Evolutionary conservation across 2,329 filamentous ascomycete genomes (phyloP), one percentile per base, ranked within the genome.

Genomic region (Aspergillus alliaceus): DNA sequence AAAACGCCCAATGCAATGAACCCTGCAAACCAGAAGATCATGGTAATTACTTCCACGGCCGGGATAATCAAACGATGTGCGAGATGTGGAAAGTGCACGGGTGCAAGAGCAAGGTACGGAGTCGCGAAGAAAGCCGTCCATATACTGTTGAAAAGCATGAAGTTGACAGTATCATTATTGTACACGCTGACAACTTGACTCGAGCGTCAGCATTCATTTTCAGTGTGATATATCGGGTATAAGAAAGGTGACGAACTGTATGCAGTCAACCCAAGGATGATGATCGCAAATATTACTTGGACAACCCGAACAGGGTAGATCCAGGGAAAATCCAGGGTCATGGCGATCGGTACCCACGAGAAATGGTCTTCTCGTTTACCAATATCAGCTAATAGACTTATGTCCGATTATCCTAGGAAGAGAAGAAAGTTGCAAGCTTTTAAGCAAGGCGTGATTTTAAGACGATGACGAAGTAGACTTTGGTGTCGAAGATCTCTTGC

Each of bases 1-100:
- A 80, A 80, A 20, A 86, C 87, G 0, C 89, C 91, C 11, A 93
- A 75, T 0, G 91, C 90, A 63, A 96, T 87, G 66, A 91, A 89
- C 6, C 91, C 91, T 0, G 89, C 87, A 69, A 97, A 95, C 92
- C 92, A 96, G 79, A 96, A 96, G 56, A 96, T 81, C 77, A 89
- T 87, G 9, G 90, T 95, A 24, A 95, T 64, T 47, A 79, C 80
- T 68, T 96, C 90, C 31, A 90, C 80, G 1, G 68, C 86, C 18
- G 93, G 78, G 15, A 91, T 84, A 44, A 82, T 85, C 51, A 85
- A 84, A 52, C 82, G 83, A 72, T 91, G 85, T 66, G 87, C 86
- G 11, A 86, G 66, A 24, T 78, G 77, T 3, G 83, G 80, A 66
- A 86, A 79, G 74, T 86, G 87, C 42, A 84, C 77, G 1, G 90